Evolutionary conservation across 495 filamentous ascomycete genomes (phyloP), one percentile per base, ranked within the genome.

Genomic region (Parmelia sp.): DNA sequence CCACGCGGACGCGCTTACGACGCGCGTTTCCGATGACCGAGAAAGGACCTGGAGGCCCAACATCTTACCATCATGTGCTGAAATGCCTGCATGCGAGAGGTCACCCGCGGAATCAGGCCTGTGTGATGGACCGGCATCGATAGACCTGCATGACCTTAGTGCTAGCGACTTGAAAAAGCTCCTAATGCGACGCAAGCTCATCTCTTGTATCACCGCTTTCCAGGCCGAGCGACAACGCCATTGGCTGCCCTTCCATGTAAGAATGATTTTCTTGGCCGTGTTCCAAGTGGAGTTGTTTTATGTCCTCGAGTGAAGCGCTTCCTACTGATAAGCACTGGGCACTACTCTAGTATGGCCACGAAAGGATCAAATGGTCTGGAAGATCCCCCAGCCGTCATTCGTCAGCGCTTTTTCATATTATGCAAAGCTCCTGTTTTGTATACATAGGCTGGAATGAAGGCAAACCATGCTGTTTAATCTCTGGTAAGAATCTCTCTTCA

Each of bases 201-300:
- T n/a, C n/a, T n/a, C n/a, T n/a, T n/a, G 7, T 33, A 4, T 55
- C 27, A 55, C 51, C 27, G 17, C 51, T 19, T 5, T 33, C 21
- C 51, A 31, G 21, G 4, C 51, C 15, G 29, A 17, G 49, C 49
- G 29, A 53, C 27, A 25, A 51, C 31, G 14, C 49, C 21, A 63
- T 31, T 63, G 61, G 61, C 37, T 45, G 61, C 51, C 61, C 36
- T 33, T 51, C 27, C 4, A 55, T 63, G 29, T 33, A 33, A 42
- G 25, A 8, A 11, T 40, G 29, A 9, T 33, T 8, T 44, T 53
- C 14, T 17, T 51, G 47, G 12, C 29, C 12, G 44, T 11, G 17
- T 51, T 5, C 12, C 23, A 29, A 29, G 25, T 15, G 15, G 44
- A 47, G 14, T 29, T 29, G 25, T 23, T 0, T 29, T 51, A 2